Evolutionary conservation across 441 rosid species (phyloP).

Genomic region (Adansonia madagascariensis): DNA sequence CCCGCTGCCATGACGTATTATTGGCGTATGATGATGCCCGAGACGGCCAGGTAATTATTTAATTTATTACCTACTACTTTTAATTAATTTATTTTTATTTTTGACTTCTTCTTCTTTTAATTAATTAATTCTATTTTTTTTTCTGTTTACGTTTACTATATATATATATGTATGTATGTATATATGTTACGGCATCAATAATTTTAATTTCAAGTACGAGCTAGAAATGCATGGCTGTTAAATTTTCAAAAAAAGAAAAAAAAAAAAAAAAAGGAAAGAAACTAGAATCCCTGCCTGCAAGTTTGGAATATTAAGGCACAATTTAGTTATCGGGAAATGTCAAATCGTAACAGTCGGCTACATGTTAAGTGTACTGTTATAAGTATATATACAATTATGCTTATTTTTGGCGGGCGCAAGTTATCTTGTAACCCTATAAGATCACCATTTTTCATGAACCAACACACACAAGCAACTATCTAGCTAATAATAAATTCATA

Average conservation of each 20-base stretch:
- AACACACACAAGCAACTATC: background rate
- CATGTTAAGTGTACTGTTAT: too few species aligned
- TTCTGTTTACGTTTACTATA: slow-evolving; percentile 39
- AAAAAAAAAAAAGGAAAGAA: too few species aligned
- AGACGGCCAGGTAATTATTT: slow-evolving; percentile 57
- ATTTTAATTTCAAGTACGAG: background rate
- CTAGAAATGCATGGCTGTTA: background rate
- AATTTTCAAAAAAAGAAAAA: background rate
- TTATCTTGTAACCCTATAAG: background rate
- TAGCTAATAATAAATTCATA: background rate
- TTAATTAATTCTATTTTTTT: background rate
- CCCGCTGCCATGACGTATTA: slow-evolving; percentile 29
- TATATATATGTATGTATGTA: too few species aligned
- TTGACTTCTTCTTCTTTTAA: slow-evolving; percentile 38
- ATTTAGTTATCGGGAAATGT: too few species aligned
- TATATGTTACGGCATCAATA: background rate
- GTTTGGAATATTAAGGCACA: too few species aligned
- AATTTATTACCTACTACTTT: slow-evolving; percentile 41
- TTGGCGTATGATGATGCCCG: slow-evolving; percentile 33
- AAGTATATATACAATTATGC: too few species aligned
- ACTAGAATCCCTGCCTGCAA: too few species aligned
- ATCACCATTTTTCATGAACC: background rate
- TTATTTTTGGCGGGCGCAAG: background rate
- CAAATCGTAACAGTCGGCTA: too few species aligned
- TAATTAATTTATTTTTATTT: background rate